Percentiles rank a stretch among this genome's conserved stretches.
Evolutionary conservation across 352 stramenopile species (phyloP).

Genomic region (Phytophthora meadii): DNA sequence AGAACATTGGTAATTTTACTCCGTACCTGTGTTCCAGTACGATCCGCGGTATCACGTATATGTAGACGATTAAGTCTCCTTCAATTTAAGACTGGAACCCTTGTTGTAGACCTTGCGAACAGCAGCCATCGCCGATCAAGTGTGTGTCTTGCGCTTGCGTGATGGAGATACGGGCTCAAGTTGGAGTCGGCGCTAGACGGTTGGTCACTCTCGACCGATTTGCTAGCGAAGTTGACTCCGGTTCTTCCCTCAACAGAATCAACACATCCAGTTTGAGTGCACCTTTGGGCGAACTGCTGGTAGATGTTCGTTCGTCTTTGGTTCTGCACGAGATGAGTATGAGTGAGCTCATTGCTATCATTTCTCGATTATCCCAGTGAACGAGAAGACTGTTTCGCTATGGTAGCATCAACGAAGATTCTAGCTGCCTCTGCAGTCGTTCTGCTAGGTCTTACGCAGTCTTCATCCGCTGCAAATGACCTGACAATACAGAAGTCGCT

Average conservation of each 20-base stretch:
- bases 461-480: not conserved
- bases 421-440: not conserved
- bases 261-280: not conserved
- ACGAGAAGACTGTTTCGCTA: not conserved
- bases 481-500: not conserved
- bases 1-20: too few relatives aligned
- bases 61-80: too few relatives aligned
- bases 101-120: not conserved
- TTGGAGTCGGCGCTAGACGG: not conserved
- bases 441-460: not conserved
- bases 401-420: not conserved
- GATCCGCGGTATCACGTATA: too few relatives aligned
- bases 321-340: not conserved
- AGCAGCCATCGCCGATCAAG: not conserved
- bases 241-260: not conserved
- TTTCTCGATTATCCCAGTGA: conserved; percentile 1
- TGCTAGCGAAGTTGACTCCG: not conserved
- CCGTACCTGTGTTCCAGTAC: too few relatives aligned
- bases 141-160: not conserved
- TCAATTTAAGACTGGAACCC: too few relatives aligned
- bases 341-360: not conserved
- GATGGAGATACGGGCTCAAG: not conserved
- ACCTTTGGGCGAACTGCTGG: conserved; percentile 1
- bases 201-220: not conserved
- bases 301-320: conserved; percentile 1